A percentile compares a stretch with the other conserved stretches of the same genome.
Conservation (phyloP, 2,329 filamentous ascomycete species). For the Trichophyton equinum region DNA sequence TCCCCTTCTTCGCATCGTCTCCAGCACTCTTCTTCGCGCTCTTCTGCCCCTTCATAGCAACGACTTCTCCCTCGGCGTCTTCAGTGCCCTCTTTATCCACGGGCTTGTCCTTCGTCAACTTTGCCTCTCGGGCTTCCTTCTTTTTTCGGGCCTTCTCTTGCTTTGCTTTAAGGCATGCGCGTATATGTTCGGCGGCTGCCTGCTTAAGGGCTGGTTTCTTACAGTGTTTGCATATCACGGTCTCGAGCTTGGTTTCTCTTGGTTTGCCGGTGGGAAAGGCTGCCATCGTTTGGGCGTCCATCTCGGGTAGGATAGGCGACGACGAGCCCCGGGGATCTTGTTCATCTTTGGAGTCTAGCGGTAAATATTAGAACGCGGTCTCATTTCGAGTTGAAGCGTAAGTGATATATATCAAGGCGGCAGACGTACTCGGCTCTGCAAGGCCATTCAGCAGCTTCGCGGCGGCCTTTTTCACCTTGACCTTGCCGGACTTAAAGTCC, state of each 20-base stretch:
- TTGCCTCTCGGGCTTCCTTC: constrained; percentile 61
- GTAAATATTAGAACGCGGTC: neutral
- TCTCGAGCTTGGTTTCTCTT: constrained; percentile 64
- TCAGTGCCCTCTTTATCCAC: constrained; percentile 35
- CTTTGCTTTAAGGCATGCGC: constrained; percentile 71
- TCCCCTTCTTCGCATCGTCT: constrained; percentile 52
- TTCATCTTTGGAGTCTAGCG: constrained; percentile 15
- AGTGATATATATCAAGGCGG: neutral
- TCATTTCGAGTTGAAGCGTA: neutral
- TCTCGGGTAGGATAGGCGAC: constrained; percentile 38
- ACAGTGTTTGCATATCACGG: constrained; percentile 84
- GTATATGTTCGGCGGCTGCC: constrained; percentile 66
- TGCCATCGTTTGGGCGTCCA: constrained; percentile 64
- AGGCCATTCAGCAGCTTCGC: constrained; percentile 18
- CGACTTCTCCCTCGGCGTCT: constrained; percentile 26
- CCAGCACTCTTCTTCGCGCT: constrained; percentile 51
- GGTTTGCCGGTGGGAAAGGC: constrained; percentile 73
- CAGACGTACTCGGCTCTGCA: neutral
- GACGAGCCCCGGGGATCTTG: constrained; percentile 23
- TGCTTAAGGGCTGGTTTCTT: constrained; percentile 73
- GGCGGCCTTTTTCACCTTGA: constrained; percentile 32
- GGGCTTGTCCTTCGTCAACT: constrained; percentile 45
- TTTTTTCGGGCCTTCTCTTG: constrained; percentile 67
- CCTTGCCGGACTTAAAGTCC: constrained; percentile 33
- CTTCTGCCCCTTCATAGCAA: constrained; percentile 47